Conservation (phyloP, 1,139 yeast genomes). For the Spathaspora sp. region DNA sequence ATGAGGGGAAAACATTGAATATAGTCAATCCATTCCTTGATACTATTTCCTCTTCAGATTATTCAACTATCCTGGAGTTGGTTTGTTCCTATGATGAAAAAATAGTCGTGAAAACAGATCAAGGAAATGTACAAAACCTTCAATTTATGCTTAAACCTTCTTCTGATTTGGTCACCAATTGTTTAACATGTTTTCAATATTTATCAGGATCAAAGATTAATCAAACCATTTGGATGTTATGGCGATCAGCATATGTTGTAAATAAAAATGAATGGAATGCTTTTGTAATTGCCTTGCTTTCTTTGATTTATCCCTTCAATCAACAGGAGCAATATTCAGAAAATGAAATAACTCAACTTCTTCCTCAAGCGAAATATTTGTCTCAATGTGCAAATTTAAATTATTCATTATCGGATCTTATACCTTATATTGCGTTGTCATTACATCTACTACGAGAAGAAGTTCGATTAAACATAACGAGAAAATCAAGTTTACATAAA, state of each 20-base stretch:
- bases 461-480: slow-evolving; percentile 54
- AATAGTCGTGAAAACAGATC: slow-evolving; percentile 23
- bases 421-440: slow-evolving; percentile 66
- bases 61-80: slow-evolving; percentile 12
- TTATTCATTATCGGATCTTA: slow-evolving; percentile 45
- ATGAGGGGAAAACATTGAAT: slow-evolving; percentile 28
- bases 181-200: slow-evolving; percentile 51
- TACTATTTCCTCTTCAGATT: slow-evolving; percentile 46
- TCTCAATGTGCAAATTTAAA: slow-evolving; percentile 27
- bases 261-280: slow-evolving; percentile 62
- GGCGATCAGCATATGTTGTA: slow-evolving; percentile 58
- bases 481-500: slow-evolving; percentile 29
- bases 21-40: slow-evolving; percentile 68
- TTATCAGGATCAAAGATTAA: slow-evolving; percentile 58
- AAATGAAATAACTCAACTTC: slow-evolving; percentile 39
- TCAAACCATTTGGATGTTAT: slow-evolving; percentile 58
- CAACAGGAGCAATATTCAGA: slow-evolving; percentile 6
- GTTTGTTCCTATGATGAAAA: slow-evolving; percentile 29
- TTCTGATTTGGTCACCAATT: slow-evolving; percentile 37
- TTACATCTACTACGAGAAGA: slow-evolving; percentile 83
- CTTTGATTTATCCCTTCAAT: slow-evolving; percentile 45
- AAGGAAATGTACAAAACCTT: slow-evolving; percentile 29
- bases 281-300: slow-evolving; percentile 51
- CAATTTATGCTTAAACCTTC: slow-evolving; percentile 48
- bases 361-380: slow-evolving; percentile 39